Base-by-base conservation (phyloP, 495 filamentous ascomycete species). In the Niebla homalea region DNA sequence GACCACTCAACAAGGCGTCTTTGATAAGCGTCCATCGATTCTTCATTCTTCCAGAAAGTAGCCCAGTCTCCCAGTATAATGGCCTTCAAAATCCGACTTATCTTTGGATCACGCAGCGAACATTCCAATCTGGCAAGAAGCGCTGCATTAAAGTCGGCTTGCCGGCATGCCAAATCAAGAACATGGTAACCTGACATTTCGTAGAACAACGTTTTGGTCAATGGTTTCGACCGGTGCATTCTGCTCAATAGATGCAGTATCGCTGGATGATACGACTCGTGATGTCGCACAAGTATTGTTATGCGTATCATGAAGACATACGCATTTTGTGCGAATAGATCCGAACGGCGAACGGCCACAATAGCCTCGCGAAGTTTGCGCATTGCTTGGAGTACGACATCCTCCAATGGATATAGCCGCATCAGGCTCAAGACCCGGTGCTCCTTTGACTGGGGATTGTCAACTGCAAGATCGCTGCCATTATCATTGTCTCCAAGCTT, bases 281-380 rank as follows among this genome's bases (percentile, higher is more conserved):
- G 78, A 52, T 90, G 80, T 48, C 78, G 79, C 49, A 81, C 74
- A 19, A 89, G 75, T 40, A 98, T 86, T 4, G 85, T 79, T 16
- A 87, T 69, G 43, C 87, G 83, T 20, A 61, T 56, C 4, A 58
- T 56, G 36, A 58, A 57, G 39, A 68, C 62, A 57, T 75, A 75
- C 4, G 60, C 67, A 22, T 56, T 58, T 40, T 63, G 61, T 3
- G 72, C 70, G 62, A 75, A 75, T 10, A 36, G 16, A 54, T 89
- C 85, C 42, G 64, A 60, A 25, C 87, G 81, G 35, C 74, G 68
- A 18, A 80, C 79, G 32, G 87, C 82, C 0, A 90, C 78, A 45
- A 96, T 78, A 39, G 79, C 87, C 69, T 98, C 92, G 39, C 92
- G 80, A 36, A 98, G 75, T 64, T 95, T 97, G 49, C 92, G 81